Percentiles rank a stretch among this genome's conserved stretches.
Conservation (phyloP, 164 flowering plant species). For the Macadamia integrifolia region DNA sequence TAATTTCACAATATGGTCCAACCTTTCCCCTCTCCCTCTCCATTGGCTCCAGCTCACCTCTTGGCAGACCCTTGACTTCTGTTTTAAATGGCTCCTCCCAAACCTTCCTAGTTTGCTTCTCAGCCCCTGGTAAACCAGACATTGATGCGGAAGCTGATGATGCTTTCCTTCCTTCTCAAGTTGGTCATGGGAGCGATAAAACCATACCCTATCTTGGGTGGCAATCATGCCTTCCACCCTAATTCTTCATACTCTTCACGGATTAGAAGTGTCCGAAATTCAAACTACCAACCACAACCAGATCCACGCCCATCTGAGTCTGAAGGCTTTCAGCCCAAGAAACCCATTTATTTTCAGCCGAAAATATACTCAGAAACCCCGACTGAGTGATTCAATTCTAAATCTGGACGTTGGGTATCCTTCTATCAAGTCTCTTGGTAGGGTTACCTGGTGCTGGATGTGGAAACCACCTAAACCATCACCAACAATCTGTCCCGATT, state of each 20-base stretch:
- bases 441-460: constrained; percentile 50
- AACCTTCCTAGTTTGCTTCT: constrained; percentile 4
- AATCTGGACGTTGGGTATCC: not conserved
- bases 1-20: no score
- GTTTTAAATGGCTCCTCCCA: not conserved
- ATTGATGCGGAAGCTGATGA: constrained; percentile 8
- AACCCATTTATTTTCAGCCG: constrained; percentile 36
- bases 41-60: no score
- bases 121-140: constrained; percentile 18
- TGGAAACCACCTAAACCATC: constrained; percentile 32
- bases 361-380: constrained; percentile 15
- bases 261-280: constrained; percentile 21
- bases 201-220: constrained; percentile 3
- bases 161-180: constrained; percentile 12
- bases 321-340: constrained; percentile 18
- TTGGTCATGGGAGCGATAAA: constrained; percentile 51
- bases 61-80: no score
- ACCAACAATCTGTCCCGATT: not conserved
- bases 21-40: no score
- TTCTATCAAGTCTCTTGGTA: constrained; percentile 17
- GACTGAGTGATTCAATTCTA: not conserved
- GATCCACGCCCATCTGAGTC: constrained; percentile 11
- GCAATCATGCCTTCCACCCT: constrained; percentile 19
- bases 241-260: constrained; percentile 28
- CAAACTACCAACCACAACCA: not conserved